A percentile compares a stretch with the other conserved stretches of the same genome.
These are phyloP conservation scores for Botrytis porri DNA, from an alignment of 2,329 filamentous ascomycete genomes.

Conservation along the genomic window DNA sequence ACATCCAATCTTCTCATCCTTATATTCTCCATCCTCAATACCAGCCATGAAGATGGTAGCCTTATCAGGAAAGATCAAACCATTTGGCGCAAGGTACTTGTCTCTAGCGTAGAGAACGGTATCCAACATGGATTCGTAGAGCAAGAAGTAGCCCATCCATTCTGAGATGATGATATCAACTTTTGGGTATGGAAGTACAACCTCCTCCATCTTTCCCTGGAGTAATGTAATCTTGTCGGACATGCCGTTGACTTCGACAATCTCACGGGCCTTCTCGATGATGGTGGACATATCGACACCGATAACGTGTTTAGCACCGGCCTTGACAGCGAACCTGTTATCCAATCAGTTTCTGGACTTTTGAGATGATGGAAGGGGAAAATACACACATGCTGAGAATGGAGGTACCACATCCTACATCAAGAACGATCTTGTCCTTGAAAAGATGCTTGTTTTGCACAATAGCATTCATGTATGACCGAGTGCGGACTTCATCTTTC, in stretches of 20 bases:
- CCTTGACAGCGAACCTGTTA: constrained; percentile 88
- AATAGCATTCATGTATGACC: constrained; percentile 95
- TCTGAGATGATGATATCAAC: constrained; percentile 99
- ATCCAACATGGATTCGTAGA: constrained; percentile 99
- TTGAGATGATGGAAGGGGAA: constrained; percentile 14
- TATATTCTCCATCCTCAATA: constrained; percentile 99
- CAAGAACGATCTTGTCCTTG: constrained; percentile 89
- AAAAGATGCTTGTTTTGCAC: constrained; percentile 94
- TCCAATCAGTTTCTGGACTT: not conserved
- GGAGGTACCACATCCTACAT: constrained; percentile 94
- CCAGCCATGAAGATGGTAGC: constrained; percentile 95
- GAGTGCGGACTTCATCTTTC: constrained; percentile 98
- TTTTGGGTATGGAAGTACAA: constrained; percentile 86
- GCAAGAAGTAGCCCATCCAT: constrained; percentile 99
- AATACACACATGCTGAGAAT: constrained; percentile 91
- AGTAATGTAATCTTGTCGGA: constrained; percentile 94
- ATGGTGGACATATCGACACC: constrained; percentile 99
- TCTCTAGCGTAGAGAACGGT: constrained; percentile 96
- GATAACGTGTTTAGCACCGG: constrained; percentile 96
- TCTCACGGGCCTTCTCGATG: constrained; percentile 96
- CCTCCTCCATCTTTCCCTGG: constrained; percentile 99
- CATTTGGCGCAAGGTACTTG: constrained; percentile 80
- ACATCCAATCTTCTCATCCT: constrained; percentile 99
- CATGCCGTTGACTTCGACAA: constrained; percentile 88
- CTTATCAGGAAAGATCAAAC: constrained; percentile 98